Evolutionary conservation across 1,284 basidiomycete genomes (phyloP).

Genomic region (Peniophora sp.): DNA sequence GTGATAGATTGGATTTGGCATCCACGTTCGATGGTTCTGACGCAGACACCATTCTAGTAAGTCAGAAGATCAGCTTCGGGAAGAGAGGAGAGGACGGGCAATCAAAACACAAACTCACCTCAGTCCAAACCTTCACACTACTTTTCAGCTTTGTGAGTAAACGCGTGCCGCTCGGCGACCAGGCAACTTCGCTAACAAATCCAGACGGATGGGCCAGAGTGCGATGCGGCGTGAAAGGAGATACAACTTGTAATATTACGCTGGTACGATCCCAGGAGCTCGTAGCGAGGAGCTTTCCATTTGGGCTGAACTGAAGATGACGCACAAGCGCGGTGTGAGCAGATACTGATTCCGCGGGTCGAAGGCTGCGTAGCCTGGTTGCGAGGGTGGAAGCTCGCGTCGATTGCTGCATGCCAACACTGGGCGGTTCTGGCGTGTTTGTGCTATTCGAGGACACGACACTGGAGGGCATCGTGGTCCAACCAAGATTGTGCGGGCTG

Average conservation of each 20-base stretch:
- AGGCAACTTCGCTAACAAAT: slow-evolving; percentile 74
- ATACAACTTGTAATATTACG: slow-evolving; percentile 64
- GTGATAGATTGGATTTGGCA: slow-evolving; percentile 56
- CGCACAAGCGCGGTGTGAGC: slow-evolving; percentile 60
- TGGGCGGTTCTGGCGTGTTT: too few species aligned
- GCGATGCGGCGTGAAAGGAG: slow-evolving; percentile 52
- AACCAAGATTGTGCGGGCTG: too few species aligned
- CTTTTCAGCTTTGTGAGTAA: slow-evolving; percentile 61
- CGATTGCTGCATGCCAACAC: too few species aligned
- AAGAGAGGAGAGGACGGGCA: too few species aligned
- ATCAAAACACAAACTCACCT: slow-evolving; percentile 12
- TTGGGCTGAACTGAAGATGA: slow-evolving; percentile 65
- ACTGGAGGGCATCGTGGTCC: too few species aligned
- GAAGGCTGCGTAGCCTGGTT: slow-evolving; percentile 49
- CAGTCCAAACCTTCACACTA: slow-evolving; percentile 72
- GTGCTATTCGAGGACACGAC: too few species aligned
- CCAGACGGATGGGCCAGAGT: slow-evolving; percentile 65
- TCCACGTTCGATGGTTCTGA: slow-evolving; percentile 59
- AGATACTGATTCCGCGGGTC: slow-evolving; percentile 52
- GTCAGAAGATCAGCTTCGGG: too few species aligned
- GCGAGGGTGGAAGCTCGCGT: slow-evolving; percentile 29
- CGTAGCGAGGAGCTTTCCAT: slow-evolving; percentile 63
- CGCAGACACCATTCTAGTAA: slow-evolving; percentile 53
- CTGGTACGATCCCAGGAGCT: slow-evolving; percentile 70
- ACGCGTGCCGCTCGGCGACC: slow-evolving; percentile 60